Evolutionary conservation across 2,329 filamentous ascomycete species (phyloP), one percentile per base, ranked within the genome.

Genomic region (Tolypocladium sp.): DNA sequence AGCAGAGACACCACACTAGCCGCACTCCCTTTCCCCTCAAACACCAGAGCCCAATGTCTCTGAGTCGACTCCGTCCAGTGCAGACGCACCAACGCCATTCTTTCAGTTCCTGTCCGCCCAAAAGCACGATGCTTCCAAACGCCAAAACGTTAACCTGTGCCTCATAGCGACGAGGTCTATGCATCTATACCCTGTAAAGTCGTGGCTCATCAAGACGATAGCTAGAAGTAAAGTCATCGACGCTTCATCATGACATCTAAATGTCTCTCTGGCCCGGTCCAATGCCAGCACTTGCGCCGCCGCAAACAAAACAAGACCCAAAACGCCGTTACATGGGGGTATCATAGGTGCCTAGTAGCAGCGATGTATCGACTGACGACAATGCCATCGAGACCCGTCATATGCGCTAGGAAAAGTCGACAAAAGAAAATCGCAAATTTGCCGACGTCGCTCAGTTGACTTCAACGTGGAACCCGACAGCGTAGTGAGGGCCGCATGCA

Each of bases 391-490:
- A 30, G 17, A 57, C 20, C 42, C 27, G 55, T 49, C n/a, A 37
- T 13, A 46, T 22, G 46, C 46, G n/a, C 17, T 8, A 42, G 35
- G 12, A 46, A n/a, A 51, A 8, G 17, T 38, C 8, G 30, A 20
- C n/a, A 17, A 30, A 37, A 15, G 41, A 25, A 56, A 35, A 37
- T 30, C n/a, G 37, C 17, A n/a, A 13, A 5, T n/a, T 27, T 15
- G 33, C 3, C 6, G 8, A n/a, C 22, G 38, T n/a, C 30, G 27
- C 53, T 60, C 46, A 69, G 12, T 68, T 84, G 53, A 87, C 72
- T 73, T 90, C 89, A 35, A 90, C 88, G 70, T 92, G 85, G 67
- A 96, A 92, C 4, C 91, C 91, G 33, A 96, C 87, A 56, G 87
- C 91, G 68, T 89, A 92, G 61, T 85, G 86, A 61, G 84, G 83